Conservation (phyloP, 1,284 basidiomycete genomes). For the Cutaneotrichosporon mucoides region DNA sequence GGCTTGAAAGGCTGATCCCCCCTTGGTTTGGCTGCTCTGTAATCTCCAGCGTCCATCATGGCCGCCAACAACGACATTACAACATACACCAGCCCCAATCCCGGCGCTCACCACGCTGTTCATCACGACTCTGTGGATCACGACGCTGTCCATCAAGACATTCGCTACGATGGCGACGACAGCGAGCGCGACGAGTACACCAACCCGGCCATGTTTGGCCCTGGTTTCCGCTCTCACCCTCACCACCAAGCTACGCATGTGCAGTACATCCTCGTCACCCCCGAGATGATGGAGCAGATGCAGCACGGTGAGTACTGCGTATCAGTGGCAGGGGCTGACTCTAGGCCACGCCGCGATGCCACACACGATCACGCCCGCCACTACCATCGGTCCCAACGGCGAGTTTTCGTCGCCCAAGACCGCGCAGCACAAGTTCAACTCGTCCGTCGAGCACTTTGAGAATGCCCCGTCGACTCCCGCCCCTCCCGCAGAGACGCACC, state of each 20-base stretch:
- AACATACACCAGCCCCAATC: too few species aligned
- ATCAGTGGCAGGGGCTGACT: background rate
- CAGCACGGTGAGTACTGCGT: slow-evolving; percentile 3
- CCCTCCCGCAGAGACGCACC: background rate
- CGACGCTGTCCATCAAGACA: background rate
- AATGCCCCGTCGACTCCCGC: background rate
- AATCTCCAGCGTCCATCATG: too few species aligned
- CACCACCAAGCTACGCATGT: background rate
- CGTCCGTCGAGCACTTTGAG: slow-evolving; percentile 2
- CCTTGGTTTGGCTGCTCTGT: too few species aligned
- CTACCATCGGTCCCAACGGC: too few species aligned
- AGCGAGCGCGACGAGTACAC: background rate
- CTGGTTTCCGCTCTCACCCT: background rate
- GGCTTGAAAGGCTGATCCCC: too few species aligned
- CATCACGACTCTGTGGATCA: background rate
- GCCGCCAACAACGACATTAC: too few species aligned
- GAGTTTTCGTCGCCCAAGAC: too few species aligned
- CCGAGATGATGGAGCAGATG: slow-evolving; percentile 12
- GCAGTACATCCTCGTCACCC: slow-evolving; percentile 13
- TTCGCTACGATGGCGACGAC: background rate
- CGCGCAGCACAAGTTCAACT: too few species aligned
- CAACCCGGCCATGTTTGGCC: background rate
- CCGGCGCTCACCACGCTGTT: too few species aligned
- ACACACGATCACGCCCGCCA: too few species aligned
- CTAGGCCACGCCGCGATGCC: background rate